Evolutionary conservation across 495 filamentous ascomycete genomes (phyloP).

Genomic region (Hyaloscypha variabilis): DNA sequence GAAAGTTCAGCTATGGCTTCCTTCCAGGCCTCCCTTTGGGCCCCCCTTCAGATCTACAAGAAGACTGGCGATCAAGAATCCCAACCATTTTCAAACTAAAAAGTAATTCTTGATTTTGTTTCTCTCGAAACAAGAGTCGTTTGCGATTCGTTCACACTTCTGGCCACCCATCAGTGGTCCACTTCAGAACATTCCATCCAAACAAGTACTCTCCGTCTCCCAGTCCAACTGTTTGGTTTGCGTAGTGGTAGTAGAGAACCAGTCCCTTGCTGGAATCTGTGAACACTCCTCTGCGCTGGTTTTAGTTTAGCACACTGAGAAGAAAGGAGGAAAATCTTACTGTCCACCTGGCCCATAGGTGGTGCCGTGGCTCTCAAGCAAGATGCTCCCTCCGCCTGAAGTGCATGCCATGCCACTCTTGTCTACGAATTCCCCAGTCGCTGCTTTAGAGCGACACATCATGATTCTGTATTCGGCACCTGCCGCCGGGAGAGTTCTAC

Average conservation of each 20-base stretch:
- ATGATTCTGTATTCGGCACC: slow-evolving; percentile 70
- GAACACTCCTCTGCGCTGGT: slow-evolving; percentile 44
- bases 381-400: slow-evolving; percentile 61
- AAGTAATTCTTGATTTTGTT: slow-evolving; percentile 1
- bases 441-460: slow-evolving; percentile 59
- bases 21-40: background rate
- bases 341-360: slow-evolving; percentile 76
- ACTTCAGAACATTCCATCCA: slow-evolving; percentile 69
- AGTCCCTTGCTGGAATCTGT: slow-evolving; percentile 48
- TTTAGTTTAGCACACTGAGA: slow-evolving; percentile 29
- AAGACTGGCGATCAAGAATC: background rate
- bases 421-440: slow-evolving; percentile 63
- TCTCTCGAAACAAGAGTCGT: background rate
- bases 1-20: background rate
- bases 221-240: slow-evolving; percentile 64
- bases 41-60: background rate
- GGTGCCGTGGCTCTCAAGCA: slow-evolving; percentile 62
- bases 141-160: slow-evolving; percentile 21
- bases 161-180: slow-evolving; percentile 66
- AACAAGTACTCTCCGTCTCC: slow-evolving; percentile 66
- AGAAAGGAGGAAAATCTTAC: slow-evolving; percentile 38
- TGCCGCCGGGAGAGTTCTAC: slow-evolving; percentile 42
- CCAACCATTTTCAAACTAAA: slow-evolving; percentile 8
- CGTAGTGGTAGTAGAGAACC: slow-evolving; percentile 75
- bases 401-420: slow-evolving; percentile 56